phyloP scores from a whole-genome alignment of 1,139 yeast genomes.

The Pneumocystis canis region DNA sequence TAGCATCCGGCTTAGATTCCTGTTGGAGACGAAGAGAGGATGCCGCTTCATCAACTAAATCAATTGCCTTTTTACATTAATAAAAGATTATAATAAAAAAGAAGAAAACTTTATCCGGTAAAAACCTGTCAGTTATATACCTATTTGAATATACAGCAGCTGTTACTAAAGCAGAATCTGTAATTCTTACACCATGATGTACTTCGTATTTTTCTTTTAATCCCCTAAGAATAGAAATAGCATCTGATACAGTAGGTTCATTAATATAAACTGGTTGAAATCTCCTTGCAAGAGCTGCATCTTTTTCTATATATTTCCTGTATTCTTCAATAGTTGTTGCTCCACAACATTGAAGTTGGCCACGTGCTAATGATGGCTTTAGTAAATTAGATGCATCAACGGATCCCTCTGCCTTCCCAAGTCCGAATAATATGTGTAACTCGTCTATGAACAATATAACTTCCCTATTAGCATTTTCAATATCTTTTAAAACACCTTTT shows the following conservation, averaged over 20 bases:
- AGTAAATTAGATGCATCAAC: slow-evolving; percentile 88
- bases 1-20: slow-evolving; percentile 91
- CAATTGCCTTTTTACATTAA: slow-evolving; percentile 28
- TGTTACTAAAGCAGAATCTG: slow-evolving; percentile 84
- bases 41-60: slow-evolving; percentile 92
- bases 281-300: slow-evolving; percentile 81
- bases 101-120: slow-evolving; percentile 55
- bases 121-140: slow-evolving; percentile 76
- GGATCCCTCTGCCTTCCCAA: slow-evolving; percentile 90
- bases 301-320: slow-evolving; percentile 75
- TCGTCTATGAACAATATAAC: slow-evolving; percentile 85
- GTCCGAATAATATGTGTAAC: slow-evolving; percentile 74
- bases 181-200: slow-evolving; percentile 94
- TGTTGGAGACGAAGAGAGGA: slow-evolving; percentile 87
- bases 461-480: slow-evolving; percentile 65
- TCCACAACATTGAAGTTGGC: slow-evolving; percentile 84
- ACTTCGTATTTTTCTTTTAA: slow-evolving; percentile 88
- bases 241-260: slow-evolving; percentile 88
- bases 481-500: slow-evolving; percentile 69
- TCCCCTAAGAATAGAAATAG: slow-evolving; percentile 84
- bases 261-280: slow-evolving; percentile 76
- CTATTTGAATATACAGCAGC: slow-evolving; percentile 85
- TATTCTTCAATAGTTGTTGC: slow-evolving; percentile 89
- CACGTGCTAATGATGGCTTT: slow-evolving; percentile 90
- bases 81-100: slow-evolving; percentile 33